Percentiles rank a stretch among this genome's conserved stretches.
phyloP scores from a whole-genome alignment of 1,284 basidiomycete species.

The Puccinia coronata region DNA sequence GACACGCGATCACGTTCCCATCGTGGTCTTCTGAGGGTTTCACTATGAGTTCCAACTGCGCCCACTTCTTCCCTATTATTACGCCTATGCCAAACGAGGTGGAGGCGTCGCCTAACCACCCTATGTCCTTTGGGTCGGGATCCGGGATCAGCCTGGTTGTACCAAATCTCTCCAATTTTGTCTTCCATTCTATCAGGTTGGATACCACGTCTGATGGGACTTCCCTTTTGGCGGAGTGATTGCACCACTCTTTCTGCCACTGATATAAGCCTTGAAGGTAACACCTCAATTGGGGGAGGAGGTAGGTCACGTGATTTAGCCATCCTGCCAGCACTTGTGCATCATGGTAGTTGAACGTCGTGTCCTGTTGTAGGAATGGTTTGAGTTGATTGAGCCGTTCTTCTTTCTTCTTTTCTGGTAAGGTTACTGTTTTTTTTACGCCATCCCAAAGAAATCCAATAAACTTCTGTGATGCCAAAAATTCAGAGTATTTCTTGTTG shows the following conservation, averaged over 20 bases:
- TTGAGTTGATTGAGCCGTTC: not conserved
- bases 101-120: conserved; percentile 24
- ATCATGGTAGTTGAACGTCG: not conserved
- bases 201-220: not conserved
- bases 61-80: not conserved
- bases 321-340: not conserved
- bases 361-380: not conserved
- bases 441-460: conserved; percentile 29
- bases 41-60: not conserved
- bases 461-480: not conserved
- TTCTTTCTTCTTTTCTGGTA: not conserved
- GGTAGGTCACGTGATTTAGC: too few relatives aligned
- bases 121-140: conserved; percentile 7
- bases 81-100: not conserved
- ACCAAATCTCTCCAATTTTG: not conserved
- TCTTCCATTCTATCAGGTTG: not conserved
- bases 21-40: not conserved
- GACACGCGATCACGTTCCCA: not conserved
- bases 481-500: conserved; percentile 11
- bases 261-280: not conserved
- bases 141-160: not conserved
- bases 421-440: not conserved
- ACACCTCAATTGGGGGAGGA: conserved; percentile 3
- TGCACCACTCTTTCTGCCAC: too few relatives aligned
- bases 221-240: not conserved